phyloP scores from a whole-genome alignment of 169 alveolate species.

The Eimeria sp. region DNA sequence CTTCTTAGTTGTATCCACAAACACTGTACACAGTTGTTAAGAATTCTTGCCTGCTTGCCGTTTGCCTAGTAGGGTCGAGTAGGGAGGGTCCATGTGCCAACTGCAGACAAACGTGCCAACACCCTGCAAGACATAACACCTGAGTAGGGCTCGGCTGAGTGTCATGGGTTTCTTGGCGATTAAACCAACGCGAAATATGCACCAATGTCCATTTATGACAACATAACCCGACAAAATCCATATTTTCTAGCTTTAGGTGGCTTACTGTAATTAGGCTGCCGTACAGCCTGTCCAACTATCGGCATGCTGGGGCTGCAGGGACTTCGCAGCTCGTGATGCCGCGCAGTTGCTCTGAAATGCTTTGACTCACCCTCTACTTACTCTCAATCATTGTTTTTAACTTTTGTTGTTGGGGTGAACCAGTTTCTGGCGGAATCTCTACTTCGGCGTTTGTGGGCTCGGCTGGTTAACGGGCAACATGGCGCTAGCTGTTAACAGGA shows the following conservation, averaged over 20 bases:
- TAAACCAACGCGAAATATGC: background rate
- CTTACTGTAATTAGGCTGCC: background rate
- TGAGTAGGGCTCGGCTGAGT: background rate
- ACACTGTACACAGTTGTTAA: too few relatives aligned
- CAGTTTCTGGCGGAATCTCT: background rate
- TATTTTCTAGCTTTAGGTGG: background rate
- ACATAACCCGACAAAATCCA: too few relatives aligned
- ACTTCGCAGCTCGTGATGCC: background rate
- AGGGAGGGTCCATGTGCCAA: too few relatives aligned
- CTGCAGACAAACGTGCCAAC: too few relatives aligned
- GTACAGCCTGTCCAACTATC: background rate
- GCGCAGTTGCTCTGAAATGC: background rate
- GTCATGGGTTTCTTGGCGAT: background rate
- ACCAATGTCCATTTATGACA: background rate
- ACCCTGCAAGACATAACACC: too few relatives aligned
- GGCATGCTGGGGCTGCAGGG: background rate
- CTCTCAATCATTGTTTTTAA: background rate
- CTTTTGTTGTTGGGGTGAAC: background rate
- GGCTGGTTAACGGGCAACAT: conserved; percentile 9
- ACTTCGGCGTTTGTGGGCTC: background rate
- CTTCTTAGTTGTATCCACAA: too few relatives aligned
- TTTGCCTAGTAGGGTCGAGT: too few relatives aligned
- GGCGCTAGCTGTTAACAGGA: conserved; percentile 6
- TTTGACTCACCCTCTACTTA: background rate
- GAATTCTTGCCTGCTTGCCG: too few relatives aligned